These are phyloP conservation scores for Phyllachora maydis DNA, from an alignment of 2,329 filamentous ascomycete species.

Conservation along the genomic window DNA sequence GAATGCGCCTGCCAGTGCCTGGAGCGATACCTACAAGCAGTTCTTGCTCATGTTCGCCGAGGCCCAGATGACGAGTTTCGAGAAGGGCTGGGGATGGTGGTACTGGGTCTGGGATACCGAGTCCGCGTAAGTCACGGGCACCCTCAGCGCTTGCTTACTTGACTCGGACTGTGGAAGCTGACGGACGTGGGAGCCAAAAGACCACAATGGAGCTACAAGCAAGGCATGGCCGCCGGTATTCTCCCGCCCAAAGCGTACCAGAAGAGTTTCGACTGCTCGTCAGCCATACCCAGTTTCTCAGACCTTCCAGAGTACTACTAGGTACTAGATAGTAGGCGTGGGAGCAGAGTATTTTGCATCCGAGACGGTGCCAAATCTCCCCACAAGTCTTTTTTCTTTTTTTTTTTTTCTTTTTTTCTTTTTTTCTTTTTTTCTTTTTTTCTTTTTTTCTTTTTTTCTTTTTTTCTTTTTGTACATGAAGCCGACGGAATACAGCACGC, in stretches of 20 bases:
- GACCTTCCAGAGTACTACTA: slow-evolving; percentile 30
- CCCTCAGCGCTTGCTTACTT: no score
- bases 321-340: no score
- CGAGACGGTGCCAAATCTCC: no score
- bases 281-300: slow-evolving; percentile 29
- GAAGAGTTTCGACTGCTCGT: slow-evolving; percentile 47
- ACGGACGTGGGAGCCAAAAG: no score
- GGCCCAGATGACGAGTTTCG: slow-evolving; percentile 89
- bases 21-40: slow-evolving; percentile 56
- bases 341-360: no score
- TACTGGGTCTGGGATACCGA: slow-evolving; percentile 98
- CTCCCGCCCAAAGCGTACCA: slow-evolving; percentile 57
- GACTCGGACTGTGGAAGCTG: no score
- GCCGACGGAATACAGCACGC: no score
- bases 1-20: slow-evolving; percentile 50
- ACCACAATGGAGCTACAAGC: slow-evolving; percentile 80
- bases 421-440: no score
- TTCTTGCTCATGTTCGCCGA: slow-evolving; percentile 83
- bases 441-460: no score
- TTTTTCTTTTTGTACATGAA: no score
- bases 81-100: slow-evolving; percentile 91
- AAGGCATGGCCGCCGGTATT: slow-evolving; percentile 57
- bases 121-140: slow-evolving; percentile 9
- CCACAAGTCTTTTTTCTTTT: no score
- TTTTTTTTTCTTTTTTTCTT: no score